Percentiles rank a stretch among this genome's conserved stretches.
phyloP scores from a whole-genome alignment of 306 rosid species.

The Glycine soja region DNA sequence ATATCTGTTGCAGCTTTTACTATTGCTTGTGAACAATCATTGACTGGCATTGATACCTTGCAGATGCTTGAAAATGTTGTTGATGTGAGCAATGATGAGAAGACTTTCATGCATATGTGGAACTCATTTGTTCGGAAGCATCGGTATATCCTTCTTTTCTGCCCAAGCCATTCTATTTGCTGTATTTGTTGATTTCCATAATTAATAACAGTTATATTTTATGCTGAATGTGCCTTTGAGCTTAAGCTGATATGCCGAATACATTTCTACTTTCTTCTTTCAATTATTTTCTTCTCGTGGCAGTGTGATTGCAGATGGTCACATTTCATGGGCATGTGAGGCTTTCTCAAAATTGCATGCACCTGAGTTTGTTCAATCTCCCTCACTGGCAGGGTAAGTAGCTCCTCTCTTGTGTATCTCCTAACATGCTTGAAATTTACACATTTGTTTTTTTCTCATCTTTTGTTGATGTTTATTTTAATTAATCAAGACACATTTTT shows the following conservation, averaged over 20 bases:
- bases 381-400: constrained; percentile 63
- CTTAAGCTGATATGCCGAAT: constrained; percentile 14
- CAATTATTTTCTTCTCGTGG: constrained; percentile 28
- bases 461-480: neutral
- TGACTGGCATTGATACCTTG: constrained; percentile 30
- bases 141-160: constrained; percentile 57
- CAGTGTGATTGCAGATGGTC: constrained; percentile 80
- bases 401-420: neutral
- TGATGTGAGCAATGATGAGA: constrained; percentile 84
- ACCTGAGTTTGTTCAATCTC: constrained; percentile 57
- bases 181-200: constrained; percentile 1
- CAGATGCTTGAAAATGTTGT: constrained; percentile 95
- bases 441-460: neutral
- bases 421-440: neutral
- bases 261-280: constrained; percentile 24
- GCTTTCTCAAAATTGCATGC: constrained; percentile 82
- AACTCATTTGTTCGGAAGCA: constrained; percentile 91
- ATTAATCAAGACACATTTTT: neutral
- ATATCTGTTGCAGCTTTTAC: neutral
- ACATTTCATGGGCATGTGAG: constrained; percentile 87
- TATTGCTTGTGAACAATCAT: constrained; percentile 34
- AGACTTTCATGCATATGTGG: constrained; percentile 93
- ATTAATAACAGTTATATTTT: neutral
- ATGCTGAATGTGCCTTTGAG: constrained; percentile 18
- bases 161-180: neutral